A percentile compares a stretch with the other conserved stretches of the same genome.
Evolutionary conservation across 371 early-diverging fungal species (phyloP).

Genomic region (Mucor velutinosus): DNA sequence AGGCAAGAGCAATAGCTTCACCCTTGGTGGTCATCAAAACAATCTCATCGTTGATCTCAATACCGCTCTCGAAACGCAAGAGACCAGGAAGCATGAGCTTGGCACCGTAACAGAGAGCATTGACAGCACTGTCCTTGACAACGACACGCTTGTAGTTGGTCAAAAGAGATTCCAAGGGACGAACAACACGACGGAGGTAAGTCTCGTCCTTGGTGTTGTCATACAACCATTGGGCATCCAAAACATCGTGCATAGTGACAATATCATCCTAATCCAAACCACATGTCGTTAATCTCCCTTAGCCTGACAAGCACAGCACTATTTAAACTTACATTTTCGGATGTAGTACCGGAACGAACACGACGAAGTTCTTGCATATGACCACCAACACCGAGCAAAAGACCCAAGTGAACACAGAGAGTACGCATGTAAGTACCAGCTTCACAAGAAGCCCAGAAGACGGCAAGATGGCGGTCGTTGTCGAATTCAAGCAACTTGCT

Average conservation of each 20-base stretch:
- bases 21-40: conserved; percentile 99
- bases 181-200: conserved; percentile 91
- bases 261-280: conserved; percentile 72
- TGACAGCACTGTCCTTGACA: conserved; percentile 99
- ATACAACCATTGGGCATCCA: conserved; percentile 98
- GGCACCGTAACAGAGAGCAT: conserved; percentile 99
- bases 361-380: conserved; percentile 99
- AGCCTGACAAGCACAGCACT: background rate
- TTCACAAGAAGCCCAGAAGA: conserved; percentile 99
- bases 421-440: conserved; percentile 99
- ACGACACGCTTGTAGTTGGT: conserved; percentile 97
- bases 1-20: conserved; percentile 98
- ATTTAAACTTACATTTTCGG: conserved; percentile 72
- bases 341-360: conserved; percentile 94
- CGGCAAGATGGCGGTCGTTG: conserved; percentile 93
- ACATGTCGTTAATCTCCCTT: background rate
- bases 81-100: conserved; percentile 99
- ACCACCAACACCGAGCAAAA: conserved; percentile 96
- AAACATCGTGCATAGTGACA: conserved; percentile 99
- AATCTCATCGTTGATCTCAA: conserved; percentile 95
- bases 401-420: conserved; percentile 98
- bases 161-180: conserved; percentile 97
- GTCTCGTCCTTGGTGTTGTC: conserved; percentile 94
- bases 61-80: conserved; percentile 95
- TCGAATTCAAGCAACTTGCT: conserved; percentile 96